phyloP scores from a whole-genome alignment of 106 monocot genomes.

The Cymbidium sinense region DNA sequence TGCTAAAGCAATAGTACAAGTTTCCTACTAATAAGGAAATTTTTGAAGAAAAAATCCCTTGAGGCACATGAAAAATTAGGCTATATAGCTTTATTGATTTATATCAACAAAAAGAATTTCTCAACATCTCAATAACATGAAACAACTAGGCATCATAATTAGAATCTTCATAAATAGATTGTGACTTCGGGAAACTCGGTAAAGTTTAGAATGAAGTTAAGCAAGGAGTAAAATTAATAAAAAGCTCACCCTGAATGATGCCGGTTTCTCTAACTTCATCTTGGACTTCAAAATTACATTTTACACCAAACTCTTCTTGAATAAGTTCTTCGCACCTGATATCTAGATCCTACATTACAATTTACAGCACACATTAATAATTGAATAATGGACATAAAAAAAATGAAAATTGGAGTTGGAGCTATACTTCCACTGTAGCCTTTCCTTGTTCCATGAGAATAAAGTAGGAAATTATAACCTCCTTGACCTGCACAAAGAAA shows the following conservation, averaged over 20 bases:
- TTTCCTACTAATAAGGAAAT: no score
- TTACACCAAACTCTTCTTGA: conserved; percentile 62
- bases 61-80: no score
- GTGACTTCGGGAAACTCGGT: no score
- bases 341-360: conserved; percentile 70
- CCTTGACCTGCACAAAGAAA: conserved; percentile 63
- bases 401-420: neutral
- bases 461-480: conserved; percentile 86
- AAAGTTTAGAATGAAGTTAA: no score
- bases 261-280: conserved; percentile 97
- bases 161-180: no score
- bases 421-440: conserved; percentile 61
- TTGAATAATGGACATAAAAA: neutral
- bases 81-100: no score
- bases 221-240: neutral
- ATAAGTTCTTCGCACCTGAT: conserved; percentile 82
- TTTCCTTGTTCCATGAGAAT: conserved; percentile 92
- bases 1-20: no score
- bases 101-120: no score
- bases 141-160: no score
- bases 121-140: no score
- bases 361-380: neutral
- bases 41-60: no score
- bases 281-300: conserved; percentile 85
- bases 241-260: conserved; percentile 70